Base-by-base conservation (phyloP, 1,284 basidiomycete species). In the Ceratobasidium sp. region DNA sequence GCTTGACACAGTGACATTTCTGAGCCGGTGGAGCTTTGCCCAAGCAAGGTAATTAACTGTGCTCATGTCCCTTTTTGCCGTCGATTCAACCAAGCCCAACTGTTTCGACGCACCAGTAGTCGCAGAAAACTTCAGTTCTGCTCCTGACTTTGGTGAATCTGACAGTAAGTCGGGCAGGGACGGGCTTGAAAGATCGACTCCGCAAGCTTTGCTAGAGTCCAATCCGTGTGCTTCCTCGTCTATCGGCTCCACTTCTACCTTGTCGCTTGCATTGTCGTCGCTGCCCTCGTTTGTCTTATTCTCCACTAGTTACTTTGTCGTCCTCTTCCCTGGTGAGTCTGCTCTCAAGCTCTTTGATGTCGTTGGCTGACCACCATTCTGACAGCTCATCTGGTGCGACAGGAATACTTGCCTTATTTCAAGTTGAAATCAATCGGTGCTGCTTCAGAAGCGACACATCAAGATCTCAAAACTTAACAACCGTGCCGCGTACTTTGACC, bases 1-100 rank as follows among this genome's bases (percentile, higher is more conserved):
- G n/a, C n/a, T n/a, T n/a, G n/a, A n/a, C n/a, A n/a, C 33, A 33
- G 33, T 33, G 33, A 33, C 33, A 33, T 33, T 33, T 33, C 33
- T 33, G 33, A 33, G 33, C 33, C 33, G 33, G 33, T 33, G 33
- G 33, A 33, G 4, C 33, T 33, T 33, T 33, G 33, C 33, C 33
- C 33, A 4, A 33, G 33, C 33, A 33, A 33, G 33, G 33, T 61
- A 39, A 44, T 73, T n/a, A 10, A 73, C 44, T 1, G 33, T 26
- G 49, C 71, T 73, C 6, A 39, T 73, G 49, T 73, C 71, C 53
- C 63, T 73, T 23, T 73, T 51, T 40, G 53, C 42, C 28, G 23
- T 28, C 66, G 18, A 66, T 33, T 66, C 26, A 40, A 44, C 18
- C 26, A 20, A 71, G 69, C n/a, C 58, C 18, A 39, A 61, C 26